Evolutionary conservation across 768 basidiomycete species (phyloP).

Genomic region (Lepiota venenata): DNA sequence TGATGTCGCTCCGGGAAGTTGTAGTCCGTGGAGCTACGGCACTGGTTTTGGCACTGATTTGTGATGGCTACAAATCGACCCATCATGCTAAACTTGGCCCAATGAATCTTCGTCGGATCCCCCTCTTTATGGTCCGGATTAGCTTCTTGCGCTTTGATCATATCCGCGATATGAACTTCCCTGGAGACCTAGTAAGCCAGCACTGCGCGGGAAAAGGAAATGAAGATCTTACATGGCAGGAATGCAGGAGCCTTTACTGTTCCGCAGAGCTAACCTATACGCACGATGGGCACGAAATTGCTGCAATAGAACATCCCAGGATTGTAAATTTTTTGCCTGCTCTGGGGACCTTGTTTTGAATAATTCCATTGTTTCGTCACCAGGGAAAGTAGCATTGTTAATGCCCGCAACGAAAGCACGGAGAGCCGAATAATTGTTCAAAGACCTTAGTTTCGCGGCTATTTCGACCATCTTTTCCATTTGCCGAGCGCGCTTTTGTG

Average conservation of each 20-base stretch:
- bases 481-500: conserved; percentile 69
- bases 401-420: conserved; percentile 95
- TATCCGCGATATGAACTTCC: conserved; percentile 88
- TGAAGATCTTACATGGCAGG: conserved; percentile 66
- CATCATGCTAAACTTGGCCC: conserved; percentile 96
- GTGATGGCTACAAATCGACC: conserved; percentile 81
- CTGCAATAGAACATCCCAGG: conserved; percentile 83
- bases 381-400: conserved; percentile 75
- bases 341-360: conserved; percentile 68
- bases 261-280: conserved; percentile 87
- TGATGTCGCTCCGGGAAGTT: conserved; percentile 53
- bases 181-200: conserved; percentile 35
- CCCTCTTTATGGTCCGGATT: conserved; percentile 69
- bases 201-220: not conserved
- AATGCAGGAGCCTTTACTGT: conserved; percentile 83
- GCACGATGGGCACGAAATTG: conserved; percentile 79
- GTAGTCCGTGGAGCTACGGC: conserved; percentile 57
- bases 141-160: conserved; percentile 83
- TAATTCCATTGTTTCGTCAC: conserved; percentile 71
- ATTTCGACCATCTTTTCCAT: conserved; percentile 90
- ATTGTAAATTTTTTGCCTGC: conserved; percentile 72
- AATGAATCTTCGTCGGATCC: conserved; percentile 77
- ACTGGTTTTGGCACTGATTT: conserved; percentile 74
- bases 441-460: conserved; percentile 69
- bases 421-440: conserved; percentile 92